A percentile compares a stretch with the other conserved stretches of the same genome.
phyloP scores from a whole-genome alignment of 495 filamentous ascomycete species.

The Trypethelium eluteriae region DNA sequence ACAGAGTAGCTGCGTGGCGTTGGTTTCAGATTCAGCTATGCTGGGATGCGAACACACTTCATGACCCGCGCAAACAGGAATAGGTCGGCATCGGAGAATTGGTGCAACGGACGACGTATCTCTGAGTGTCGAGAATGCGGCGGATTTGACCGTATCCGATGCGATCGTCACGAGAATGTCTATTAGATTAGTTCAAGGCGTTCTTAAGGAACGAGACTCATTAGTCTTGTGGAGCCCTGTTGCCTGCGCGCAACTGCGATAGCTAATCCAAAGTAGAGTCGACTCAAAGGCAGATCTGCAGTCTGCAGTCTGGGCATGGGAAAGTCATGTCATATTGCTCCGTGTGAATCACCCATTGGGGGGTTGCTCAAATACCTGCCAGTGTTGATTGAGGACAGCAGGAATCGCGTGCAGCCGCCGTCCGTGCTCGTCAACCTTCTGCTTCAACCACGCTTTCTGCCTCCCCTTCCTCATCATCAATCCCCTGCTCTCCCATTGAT shows the following conservation, averaged over 20 bases:
- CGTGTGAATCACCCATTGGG: background rate
- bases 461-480: background rate
- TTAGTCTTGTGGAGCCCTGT: background rate
- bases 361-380: too few species aligned
- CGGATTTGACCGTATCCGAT: background rate
- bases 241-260: background rate
- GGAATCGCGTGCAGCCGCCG: background rate
- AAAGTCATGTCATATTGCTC: too few species aligned
- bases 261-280: background rate
- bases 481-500: background rate
- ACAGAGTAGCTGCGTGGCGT: conserved; percentile 4
- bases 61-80: background rate
- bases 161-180: background rate
- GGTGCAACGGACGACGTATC: too few species aligned
- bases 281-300: background rate
- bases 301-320: background rate
- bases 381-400: too few species aligned
- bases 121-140: too few species aligned
- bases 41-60: background rate
- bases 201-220: background rate
- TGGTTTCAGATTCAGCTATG: conserved; percentile 11
- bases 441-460: background rate
- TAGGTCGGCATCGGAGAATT: background rate
- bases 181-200: background rate
- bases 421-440: background rate